Evolutionary conservation across 1,284 basidiomycete species (phyloP).

Genomic region (Kwoniella shivajii): DNA sequence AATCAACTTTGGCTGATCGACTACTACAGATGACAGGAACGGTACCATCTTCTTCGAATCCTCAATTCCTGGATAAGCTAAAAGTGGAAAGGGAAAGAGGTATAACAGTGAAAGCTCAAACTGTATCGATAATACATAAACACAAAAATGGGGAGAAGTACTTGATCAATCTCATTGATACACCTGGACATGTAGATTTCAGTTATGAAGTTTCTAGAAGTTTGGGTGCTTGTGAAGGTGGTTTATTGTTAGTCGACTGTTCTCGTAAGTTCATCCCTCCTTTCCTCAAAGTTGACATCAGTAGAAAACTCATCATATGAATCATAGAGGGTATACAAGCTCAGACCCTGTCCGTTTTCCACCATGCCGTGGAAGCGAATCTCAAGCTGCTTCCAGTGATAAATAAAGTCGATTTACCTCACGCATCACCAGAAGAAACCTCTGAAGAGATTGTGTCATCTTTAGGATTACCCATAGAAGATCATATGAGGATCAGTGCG

Average conservation of each 20-base stretch:
- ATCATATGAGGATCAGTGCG: slow-evolving; percentile 80
- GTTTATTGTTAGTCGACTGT: slow-evolving; percentile 86
- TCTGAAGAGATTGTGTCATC: slow-evolving; percentile 77
- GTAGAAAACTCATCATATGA: not conserved
- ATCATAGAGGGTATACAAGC: slow-evolving; percentile 88
- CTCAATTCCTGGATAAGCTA: slow-evolving; percentile 91
- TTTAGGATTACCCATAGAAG: slow-evolving; percentile 72
- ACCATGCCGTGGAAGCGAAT: slow-evolving; percentile 79
- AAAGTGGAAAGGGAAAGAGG: slow-evolving; percentile 93
- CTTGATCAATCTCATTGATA: slow-evolving; percentile 95
- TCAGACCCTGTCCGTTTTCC: slow-evolving; percentile 93
- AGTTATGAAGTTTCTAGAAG: slow-evolving; percentile 94
- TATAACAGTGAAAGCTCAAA: slow-evolving; percentile 81
- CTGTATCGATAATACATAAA: slow-evolving; percentile 82
- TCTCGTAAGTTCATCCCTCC: slow-evolving; percentile 59
- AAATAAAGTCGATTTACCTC: slow-evolving; percentile 93
- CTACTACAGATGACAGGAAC: slow-evolving; percentile 86
- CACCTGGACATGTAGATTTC: slow-evolving; percentile 96
- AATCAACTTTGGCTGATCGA: slow-evolving; percentile 86
- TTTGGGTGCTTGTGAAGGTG: slow-evolving; percentile 90
- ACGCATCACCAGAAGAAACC: slow-evolving; percentile 77
- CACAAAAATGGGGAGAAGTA: slow-evolving; percentile 64
- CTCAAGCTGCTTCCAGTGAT: slow-evolving; percentile 87
- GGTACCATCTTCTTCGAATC: slow-evolving; percentile 64
- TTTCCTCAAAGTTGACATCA: not conserved